A percentile compares a stretch with the other conserved stretches of the same genome.
Evolutionary conservation across 192 early-diverging fungal genomes (phyloP).

Genomic region (Backusella tarrabulga): DNA sequence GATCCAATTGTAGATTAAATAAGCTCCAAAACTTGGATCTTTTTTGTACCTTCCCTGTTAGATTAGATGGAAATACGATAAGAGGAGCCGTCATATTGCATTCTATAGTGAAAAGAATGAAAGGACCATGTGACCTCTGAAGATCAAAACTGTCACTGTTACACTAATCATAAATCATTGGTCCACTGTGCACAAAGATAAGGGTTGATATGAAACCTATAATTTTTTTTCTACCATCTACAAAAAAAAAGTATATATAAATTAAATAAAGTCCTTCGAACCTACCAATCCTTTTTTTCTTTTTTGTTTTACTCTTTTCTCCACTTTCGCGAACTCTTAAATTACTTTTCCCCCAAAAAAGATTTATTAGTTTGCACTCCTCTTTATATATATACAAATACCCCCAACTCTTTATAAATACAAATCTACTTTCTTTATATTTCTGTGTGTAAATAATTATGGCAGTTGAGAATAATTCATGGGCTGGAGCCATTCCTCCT

Average conservation of each 20-base stretch:
- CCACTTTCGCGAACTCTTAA: conserved; percentile 1
- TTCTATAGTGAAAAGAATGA: not conserved
- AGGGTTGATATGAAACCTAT: conserved; percentile 21
- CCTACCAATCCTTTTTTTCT: not conserved
- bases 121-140: conserved; percentile 1
- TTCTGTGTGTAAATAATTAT: conserved; percentile 3
- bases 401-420: conserved; percentile 6
- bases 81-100: not conserved
- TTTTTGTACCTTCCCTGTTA: not conserved
- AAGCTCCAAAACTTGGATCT: not conserved
- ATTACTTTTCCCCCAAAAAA: conserved; percentile 12
- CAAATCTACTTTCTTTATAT: not conserved
- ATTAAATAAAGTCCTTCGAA: not conserved
- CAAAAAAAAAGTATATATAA: conserved; percentile 3
- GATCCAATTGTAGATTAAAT: not conserved
- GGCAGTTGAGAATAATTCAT: conserved; percentile 47
- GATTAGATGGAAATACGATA: not conserved
- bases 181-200: conserved; percentile 19
- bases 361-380: not conserved
- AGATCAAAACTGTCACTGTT: conserved; percentile 2
- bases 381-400: conserved; percentile 2
- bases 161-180: conserved; percentile 13
- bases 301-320: conserved; percentile 11
- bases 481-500: conserved; percentile 84
- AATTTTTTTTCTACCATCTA: conserved; percentile 4